Evolutionary conservation across 345 rosid species (phyloP), one percentile per base, ranked within the genome.

Genomic region (Pistacia atlantica): DNA sequence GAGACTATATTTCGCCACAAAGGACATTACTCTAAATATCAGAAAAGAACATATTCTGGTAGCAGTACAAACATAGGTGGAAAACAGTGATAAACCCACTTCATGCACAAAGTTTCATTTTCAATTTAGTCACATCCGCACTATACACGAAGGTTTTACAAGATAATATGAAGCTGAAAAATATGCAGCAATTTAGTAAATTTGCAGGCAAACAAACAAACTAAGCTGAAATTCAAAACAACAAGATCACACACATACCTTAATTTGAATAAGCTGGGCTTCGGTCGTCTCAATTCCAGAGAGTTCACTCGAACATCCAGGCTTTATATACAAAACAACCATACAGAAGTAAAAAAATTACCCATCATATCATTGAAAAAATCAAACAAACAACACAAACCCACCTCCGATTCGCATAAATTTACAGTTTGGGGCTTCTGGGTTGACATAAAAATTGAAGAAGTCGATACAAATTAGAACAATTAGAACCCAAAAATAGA

Each of bases 291-390:
- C 86, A 57, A 85, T 83, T 67, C 89, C 92, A 80, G 97, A 82
- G 56, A 95, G 85, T 88, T 95, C 96, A 81, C 90, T 93, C 17
- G 96, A 92, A 85, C 98, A 95, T 69, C 98, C 98, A 83, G 99
- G 98, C 97, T 95, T 79, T 54, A 84, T n/a, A 67, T 52, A 77
- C 71, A 84, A 75, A 82, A 61, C 20, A 76, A 57, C 38, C 67
- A 69, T 13, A 45, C 48, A 38, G 49, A 62, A 63, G 58, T 70
- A 38, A 80, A 37, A 49, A 45, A 1, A 8, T 54, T 13, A 8
- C 48, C 42, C 33, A 35, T 8, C 5, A 16, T 35, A 8, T 6
- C 45, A 6, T 37, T n/a, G 2, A 72, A 42, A 16, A 52, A 42
- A 33, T 5, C 51, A 46, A 49, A 1, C 54, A 54, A 54, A 54